Percentiles rank a stretch among this genome's conserved stretches.
These are phyloP conservation scores for Thalassiosira mediterranea DNA, from an alignment of 352 stramenopile genomes.

Conservation along the genomic window DNA sequence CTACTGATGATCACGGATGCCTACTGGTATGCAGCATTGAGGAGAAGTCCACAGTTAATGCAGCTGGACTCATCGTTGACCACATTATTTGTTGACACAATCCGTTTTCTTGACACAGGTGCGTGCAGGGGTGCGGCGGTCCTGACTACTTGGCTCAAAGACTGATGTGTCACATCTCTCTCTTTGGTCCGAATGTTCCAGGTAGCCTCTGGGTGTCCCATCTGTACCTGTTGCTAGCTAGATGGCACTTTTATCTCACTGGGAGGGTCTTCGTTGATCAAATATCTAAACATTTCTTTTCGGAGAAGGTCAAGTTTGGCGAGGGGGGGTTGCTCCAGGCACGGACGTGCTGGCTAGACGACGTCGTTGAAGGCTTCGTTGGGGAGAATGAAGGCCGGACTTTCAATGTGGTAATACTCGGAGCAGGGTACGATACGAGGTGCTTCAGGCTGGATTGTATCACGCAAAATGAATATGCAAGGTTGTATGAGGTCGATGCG, in stretches of 20 bases:
- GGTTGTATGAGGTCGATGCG: constrained; percentile 31
- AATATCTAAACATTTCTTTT: constrained; percentile 4
- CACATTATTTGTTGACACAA: no score
- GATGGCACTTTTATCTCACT: constrained; percentile 26
- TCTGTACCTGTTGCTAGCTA: constrained; percentile 3
- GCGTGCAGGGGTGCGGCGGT: constrained; percentile 15
- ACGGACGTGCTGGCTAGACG: constrained; percentile 32
- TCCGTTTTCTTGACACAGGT: no score
- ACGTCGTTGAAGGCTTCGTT: constrained; percentile 29
- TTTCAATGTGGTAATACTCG: constrained; percentile 38
- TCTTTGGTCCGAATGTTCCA: constrained; percentile 24
- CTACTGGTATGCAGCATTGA: no score
- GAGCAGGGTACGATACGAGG: constrained; percentile 28
- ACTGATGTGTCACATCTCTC: constrained; percentile 16
- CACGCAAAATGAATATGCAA: constrained; percentile 7
- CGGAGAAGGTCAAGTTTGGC: constrained; percentile 8
- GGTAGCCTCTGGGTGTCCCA: constrained; percentile 13
- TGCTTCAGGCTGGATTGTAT: constrained; percentile 20
- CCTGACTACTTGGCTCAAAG: constrained; percentile 16
- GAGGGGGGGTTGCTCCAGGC: constrained; percentile 17
- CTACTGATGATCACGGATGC: no score
- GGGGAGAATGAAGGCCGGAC: not conserved
- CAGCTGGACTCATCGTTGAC: no score
- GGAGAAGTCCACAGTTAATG: no score
- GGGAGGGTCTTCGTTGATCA: constrained; percentile 27